Evolutionary conservation across 179 eudicot species (phyloP), one percentile per base, ranked within the genome.

Genomic region (Pouteria campechiana): DNA sequence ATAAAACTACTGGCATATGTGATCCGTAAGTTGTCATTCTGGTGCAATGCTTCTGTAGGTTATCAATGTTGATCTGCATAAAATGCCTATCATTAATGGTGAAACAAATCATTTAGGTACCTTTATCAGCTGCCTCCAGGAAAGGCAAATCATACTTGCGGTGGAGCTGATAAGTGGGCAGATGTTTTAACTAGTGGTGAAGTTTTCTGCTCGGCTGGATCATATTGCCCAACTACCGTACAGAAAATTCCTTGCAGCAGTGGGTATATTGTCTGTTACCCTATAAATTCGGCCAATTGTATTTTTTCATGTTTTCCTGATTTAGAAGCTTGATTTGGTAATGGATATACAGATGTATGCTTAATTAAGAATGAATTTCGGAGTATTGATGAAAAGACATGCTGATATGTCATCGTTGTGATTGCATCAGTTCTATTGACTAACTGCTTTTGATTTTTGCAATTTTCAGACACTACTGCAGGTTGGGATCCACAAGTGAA

Each of bases 201-300:
- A 73, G 52, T 78, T 54, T 86, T 86, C 67, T 86, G 95, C 63
- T 65, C 93, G 61, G 83, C 89, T 45, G 95, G 95, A 58, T 76
- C 79, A 49, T 78, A 75, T 58, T 86, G 96, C 60, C 93, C 82
- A 50, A 70, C 65, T 61, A 76, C 70, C 55, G 47, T 65, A 25
- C 53, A 61, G 52, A 67, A 69, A 66, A 21, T 45, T 46, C 55
- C 81, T 32, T 86, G 96, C 70, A 72, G 70, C 58, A 54, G 62
- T 51, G 93, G 96, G 96, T 82, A 82, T 37, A n/a, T n/a, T 64
- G 35, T 35, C 56, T 73, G 54, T 59, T 54, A 52, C 63, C 68
- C 35, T 48, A 42, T 9, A 55, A 50, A 67, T 57, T 50, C 35
- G 15, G 55, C 31, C 6, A 14, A 39, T 48, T 19, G 32, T 41